Evolutionary conservation across 2,329 filamentous ascomycete species (phyloP), one percentile per base, ranked within the genome.

Genomic region (Alternaria metachromatica): DNA sequence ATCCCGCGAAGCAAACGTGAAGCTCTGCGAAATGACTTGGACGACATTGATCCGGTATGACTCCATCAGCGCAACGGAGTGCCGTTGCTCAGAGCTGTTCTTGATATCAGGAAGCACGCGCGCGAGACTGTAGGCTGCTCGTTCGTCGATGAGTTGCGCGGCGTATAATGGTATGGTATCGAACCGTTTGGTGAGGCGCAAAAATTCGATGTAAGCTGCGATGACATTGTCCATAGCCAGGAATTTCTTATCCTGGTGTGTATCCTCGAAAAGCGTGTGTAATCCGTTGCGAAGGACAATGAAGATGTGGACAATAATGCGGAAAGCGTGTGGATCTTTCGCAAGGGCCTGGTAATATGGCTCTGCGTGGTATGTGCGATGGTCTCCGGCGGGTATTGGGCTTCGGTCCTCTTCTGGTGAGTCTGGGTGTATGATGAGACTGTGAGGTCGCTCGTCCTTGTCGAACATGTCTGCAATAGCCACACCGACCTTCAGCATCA

Each of bases 141-240:
- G 86, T 12, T 88, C 83, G 7, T 85, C 82, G 10, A 88, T 85
- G 12, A 99, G 84, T 71, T 93, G 90, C 9, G 93, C 93, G 66
- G 92, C 94, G 78, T 99, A 99, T 1, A 97, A 83, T 1, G 96
- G 94, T 96, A 82, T 66, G 95, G 90, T 63, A 91, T 88, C 60
- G 26, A 63, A 63, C 58, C 96, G 88, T 33, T 89, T 88, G 15
- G 88, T 87, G 50, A 91, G 85, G 46, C 92, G 89, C 41, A 99
- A 82, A 64, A 92, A 90, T 71, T 92, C 91, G 59, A 96, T 91
- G 77, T 98, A 98, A 5, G 88, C 90, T 1, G 91, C 89, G 56
- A 97, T 84, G 50, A 95, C 88, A 72, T 92, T 93, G 73, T 97
- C 91, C 68, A 90, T 87, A 15, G 72, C 58, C 33, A 68, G 84